Conservation (phyloP, 2,329 filamentous ascomycete genomes). For the Parastagonospora nodorum region DNA sequence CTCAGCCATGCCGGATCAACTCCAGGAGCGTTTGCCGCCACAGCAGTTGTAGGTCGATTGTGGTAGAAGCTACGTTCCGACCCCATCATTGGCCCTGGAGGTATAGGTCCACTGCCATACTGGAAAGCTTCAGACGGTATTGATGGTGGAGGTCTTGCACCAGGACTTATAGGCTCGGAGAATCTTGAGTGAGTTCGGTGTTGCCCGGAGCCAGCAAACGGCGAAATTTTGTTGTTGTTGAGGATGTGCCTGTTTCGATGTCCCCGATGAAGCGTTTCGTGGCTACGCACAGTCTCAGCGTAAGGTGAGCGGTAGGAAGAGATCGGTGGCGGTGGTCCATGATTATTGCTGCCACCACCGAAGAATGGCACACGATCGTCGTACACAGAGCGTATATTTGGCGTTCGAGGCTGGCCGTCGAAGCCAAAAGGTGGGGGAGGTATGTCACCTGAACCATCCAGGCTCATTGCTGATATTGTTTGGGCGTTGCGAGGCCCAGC, state of each 20-base stretch:
- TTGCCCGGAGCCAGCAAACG: background rate
- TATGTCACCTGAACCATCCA: slow-evolving; percentile 35
- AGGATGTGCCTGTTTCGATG: background rate
- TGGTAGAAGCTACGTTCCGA: slow-evolving; percentile 3
- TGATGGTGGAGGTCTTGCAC: slow-evolving; percentile 1
- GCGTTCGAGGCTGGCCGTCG: slow-evolving; percentile 13
- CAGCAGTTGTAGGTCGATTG: background rate
- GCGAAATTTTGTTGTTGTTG: background rate
- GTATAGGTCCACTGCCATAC: slow-evolving; percentile 37
- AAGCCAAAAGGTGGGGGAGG: slow-evolving; percentile 16
- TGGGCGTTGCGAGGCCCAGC: slow-evolving; percentile 30
- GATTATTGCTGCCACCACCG: background rate
- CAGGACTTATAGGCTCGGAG: slow-evolving; percentile 15
- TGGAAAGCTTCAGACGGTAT: slow-evolving; percentile 20
- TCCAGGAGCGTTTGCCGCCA: background rate
- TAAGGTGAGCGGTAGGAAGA: slow-evolving; percentile 19
- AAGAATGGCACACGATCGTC: slow-evolving; percentile 21
- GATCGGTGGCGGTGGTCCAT: slow-evolving; percentile 6
- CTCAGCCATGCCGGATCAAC: slow-evolving; percentile 23
- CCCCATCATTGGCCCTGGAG: slow-evolving; percentile 1
- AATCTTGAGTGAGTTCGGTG: slow-evolving; percentile 6
- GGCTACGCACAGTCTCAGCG: slow-evolving; percentile 13
- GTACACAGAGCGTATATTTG: slow-evolving; percentile 8
- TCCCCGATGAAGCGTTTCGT: slow-evolving; percentile 3
- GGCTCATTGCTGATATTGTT: slow-evolving; percentile 25